Evolutionary conservation across 768 basidiomycete species (phyloP), one percentile per base, ranked within the genome.

Genomic region (Panaeolus cyanescens): DNA sequence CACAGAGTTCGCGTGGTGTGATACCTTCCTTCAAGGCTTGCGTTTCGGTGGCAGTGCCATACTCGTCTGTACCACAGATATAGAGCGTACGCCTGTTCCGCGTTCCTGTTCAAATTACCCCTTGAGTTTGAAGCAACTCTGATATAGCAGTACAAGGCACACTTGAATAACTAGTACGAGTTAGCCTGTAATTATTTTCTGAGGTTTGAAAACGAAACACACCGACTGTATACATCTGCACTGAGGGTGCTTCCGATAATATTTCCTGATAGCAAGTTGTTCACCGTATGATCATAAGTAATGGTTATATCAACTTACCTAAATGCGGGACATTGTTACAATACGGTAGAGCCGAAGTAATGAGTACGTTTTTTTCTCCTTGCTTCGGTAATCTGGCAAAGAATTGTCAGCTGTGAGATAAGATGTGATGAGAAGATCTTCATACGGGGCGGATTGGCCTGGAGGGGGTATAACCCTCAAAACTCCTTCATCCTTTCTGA

Each of bases 1-100:
- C 92, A 73, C 95, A 97, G 1, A 98, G 80, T 66, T 88, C 85
- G 62, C 79, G 80, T 0, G 95, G 91, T 10, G 91, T 87, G 36
- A 95, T 73, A 0, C 88, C 86, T 71, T 96, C 94, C 70, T 95
- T 94, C 61, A 94, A 74, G 3, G 97, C 96, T 74, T 97, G 96
- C 2, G 96, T 98, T 80, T 99, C 97, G 0, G 97, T 97, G 0
- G 97, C 96, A 6, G 97, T 99, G n/a, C 97, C 97, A 69, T 99
- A 99, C 75, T 99, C 97, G 71, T 99, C 97, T 4, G 97, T 99
- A 28, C 97, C 97, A 74, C 97, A 99, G 59, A 99, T 84, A 72
- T 96, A 99, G 32, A 99, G 81, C 0, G 95, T 96, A 42, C 89
- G 87, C 67, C 91, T 82, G 80, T 99, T 97, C 68, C 91, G 81